Evolutionary conservation across 1,284 basidiomycete species (phyloP), one percentile per base, ranked within the genome.

Genomic region (Agaricales sp.): DNA sequence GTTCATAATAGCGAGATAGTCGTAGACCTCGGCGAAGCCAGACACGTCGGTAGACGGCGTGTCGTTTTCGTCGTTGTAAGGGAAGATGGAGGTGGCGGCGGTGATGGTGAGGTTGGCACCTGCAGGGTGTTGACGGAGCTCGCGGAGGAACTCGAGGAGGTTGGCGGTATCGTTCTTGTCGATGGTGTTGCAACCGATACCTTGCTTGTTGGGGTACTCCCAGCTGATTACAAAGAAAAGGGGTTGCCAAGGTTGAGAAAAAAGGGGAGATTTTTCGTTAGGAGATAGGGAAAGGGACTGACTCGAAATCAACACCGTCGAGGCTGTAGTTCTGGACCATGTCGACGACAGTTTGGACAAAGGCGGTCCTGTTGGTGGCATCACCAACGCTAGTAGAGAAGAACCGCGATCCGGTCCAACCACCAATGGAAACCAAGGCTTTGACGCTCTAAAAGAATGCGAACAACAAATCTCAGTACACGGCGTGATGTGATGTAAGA

Each of bases 241-340:
- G 21, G 21, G 2, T 6, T 18, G 11, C 49, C 43, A 35, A 43
- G 47, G 41, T 44, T n/a, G 3, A 6, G 26, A 51, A 12, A 3
- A 30, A 22, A 19, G n/a, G n/a, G n/a, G n/a, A n/a, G n/a, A n/a
- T n/a, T n/a, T n/a, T n/a, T n/a, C n/a, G n/a, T n/a, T n/a, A n/a
- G n/a, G n/a, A n/a, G n/a, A n/a, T n/a, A 14, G 14, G 44, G 18
- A 19, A 47, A 41, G 20, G 47, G 22, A 68, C 82, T 52, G 58
- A 85, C 82, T 94, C 92, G 55, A 94, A 83, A 62, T 95, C 91
- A 51, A 95, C 73, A 12, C 90, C 92, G 60, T 91, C 82, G 2
- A 95, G 68, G 23, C 76, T 61, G 63, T 90, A 91, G 53, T 73
- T 59, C 23, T 70, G 59, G 37, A 84, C 84, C 26, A 90, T 67